Percentiles rank a stretch among this genome's conserved stretches.
Evolutionary conservation across 2,329 filamentous ascomycete species (phyloP).

Genomic region (Diaporthe vexans): DNA sequence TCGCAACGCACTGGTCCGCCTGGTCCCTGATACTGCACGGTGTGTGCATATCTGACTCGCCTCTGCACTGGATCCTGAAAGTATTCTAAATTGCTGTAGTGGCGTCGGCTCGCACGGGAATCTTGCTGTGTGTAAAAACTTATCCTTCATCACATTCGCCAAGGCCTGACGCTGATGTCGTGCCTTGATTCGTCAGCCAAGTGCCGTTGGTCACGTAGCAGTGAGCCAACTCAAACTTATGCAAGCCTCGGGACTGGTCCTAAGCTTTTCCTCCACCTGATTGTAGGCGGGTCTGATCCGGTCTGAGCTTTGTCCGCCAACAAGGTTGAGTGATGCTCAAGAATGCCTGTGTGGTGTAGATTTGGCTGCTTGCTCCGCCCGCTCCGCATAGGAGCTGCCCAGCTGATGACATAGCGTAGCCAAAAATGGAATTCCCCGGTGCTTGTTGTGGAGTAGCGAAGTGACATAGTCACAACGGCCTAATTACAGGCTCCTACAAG

Average conservation of each 20-base stretch:
- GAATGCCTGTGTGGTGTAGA: background rate
- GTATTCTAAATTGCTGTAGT: background rate
- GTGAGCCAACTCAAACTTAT: slow-evolving; percentile 23
- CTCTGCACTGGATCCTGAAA: background rate
- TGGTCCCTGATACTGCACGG: background rate
- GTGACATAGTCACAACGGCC: background rate
- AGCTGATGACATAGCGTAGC: background rate
- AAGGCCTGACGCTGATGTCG: slow-evolving; percentile 1
- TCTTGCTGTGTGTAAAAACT: slow-evolving; percentile 7
- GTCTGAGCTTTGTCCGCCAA: slow-evolving; percentile 6
- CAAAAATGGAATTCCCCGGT: slow-evolving; percentile 10
- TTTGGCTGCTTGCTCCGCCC: slow-evolving; percentile 18
- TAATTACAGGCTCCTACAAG: background rate
- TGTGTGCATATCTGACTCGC: slow-evolving; percentile 3
- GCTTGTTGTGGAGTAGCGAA: background rate
- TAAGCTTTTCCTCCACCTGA: slow-evolving; percentile 5
- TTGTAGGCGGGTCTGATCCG: background rate
- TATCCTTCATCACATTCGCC: background rate
- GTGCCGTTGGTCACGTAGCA: slow-evolving; percentile 28
- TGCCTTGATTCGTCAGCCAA: slow-evolving; percentile 9
- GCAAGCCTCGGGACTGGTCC: background rate
- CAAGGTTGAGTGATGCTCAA: slow-evolving; percentile 10
- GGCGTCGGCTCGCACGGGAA: slow-evolving; percentile 2
- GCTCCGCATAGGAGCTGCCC: background rate
- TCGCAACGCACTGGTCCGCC: background rate